phyloP scores from a whole-genome alignment of 441 rosid genomes.

The Viola pubescens region DNA sequence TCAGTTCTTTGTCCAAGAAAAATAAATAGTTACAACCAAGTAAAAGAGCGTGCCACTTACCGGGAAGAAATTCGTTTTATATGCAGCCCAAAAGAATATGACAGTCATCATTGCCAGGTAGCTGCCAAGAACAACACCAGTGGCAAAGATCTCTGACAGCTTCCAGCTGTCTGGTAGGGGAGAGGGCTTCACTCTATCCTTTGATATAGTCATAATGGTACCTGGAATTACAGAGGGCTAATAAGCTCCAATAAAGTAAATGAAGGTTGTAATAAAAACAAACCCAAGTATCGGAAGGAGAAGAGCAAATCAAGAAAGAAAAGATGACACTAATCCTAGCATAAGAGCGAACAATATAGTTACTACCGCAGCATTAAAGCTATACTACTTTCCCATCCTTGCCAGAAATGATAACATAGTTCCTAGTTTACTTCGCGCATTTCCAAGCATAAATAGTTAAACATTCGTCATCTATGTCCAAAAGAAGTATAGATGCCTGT shows the following conservation, averaged over 20 bases:
- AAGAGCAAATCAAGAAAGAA: too few species aligned
- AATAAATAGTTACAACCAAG: conserved; percentile 3
- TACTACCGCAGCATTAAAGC: too few species aligned
- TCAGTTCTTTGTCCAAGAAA: conserved; percentile 2
- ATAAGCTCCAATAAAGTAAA: conserved; percentile 18
- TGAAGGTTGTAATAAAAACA: not conserved
- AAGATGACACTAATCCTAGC: too few species aligned
- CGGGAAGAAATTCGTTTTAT: conserved; percentile 86
- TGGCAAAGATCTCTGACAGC: conserved; percentile 81
- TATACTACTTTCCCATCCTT: too few species aligned
- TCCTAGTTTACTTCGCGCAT: too few species aligned
- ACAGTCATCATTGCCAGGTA: conserved; percentile 98
- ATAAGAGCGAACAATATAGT: too few species aligned
- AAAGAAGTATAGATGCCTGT: not conserved
- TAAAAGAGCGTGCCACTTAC: conserved; percentile 30
- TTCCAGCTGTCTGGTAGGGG: conserved; percentile 99
- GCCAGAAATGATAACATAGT: too few species aligned
- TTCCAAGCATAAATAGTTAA: too few species aligned
- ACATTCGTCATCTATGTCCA: too few species aligned
- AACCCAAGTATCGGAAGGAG: not conserved
- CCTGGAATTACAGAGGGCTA: conserved; percentile 39
- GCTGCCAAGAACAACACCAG: conserved; percentile 85
- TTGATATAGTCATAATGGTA: conserved; percentile 97
- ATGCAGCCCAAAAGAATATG: conserved; percentile 93
- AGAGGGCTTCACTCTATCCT: conserved; percentile 97